Evolutionary conservation across 1,284 basidiomycete species (phyloP).

Genomic region (Ceratobasidium sp.): DNA sequence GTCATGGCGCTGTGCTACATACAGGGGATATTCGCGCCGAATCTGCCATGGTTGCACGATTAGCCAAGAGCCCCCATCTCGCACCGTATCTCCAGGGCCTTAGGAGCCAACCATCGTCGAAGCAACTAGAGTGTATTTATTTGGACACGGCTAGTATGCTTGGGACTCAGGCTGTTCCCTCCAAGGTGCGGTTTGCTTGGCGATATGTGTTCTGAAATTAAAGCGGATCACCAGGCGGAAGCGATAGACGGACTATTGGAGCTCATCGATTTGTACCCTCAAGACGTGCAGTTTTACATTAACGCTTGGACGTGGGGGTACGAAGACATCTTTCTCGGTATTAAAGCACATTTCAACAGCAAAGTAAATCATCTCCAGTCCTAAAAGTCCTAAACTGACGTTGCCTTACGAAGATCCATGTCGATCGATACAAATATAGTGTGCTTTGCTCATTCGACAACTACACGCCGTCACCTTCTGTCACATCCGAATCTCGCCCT

Average conservation of each 20-base stretch:
- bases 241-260: slow-evolving; percentile 76
- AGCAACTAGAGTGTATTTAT: slow-evolving; percentile 80
- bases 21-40: slow-evolving; percentile 95
- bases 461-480: slow-evolving; percentile 65
- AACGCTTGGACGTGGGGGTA: slow-evolving; percentile 96
- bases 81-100: slow-evolving; percentile 69
- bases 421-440: slow-evolving; percentile 86
- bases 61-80: slow-evolving; percentile 77
- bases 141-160: slow-evolving; percentile 85
- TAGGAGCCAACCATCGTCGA: background rate
- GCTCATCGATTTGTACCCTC: slow-evolving; percentile 77
- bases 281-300: slow-evolving; percentile 82
- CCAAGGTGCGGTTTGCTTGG: slow-evolving; percentile 68
- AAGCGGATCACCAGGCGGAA: slow-evolving; percentile 65
- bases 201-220: background rate
- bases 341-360: slow-evolving; percentile 73
- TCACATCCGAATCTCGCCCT: background rate
- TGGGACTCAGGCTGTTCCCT: slow-evolving; percentile 72
- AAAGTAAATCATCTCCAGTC: slow-evolving; percentile 61
- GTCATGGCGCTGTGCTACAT: slow-evolving; percentile 80
- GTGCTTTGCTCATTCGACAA: slow-evolving; percentile 70
- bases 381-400: background rate
- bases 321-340: slow-evolving; percentile 83
- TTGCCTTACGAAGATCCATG: slow-evolving; percentile 73
- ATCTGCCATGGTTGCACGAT: slow-evolving; percentile 75